phyloP scores from a whole-genome alignment of 768 basidiomycete genomes.

The Boletus barrowsii region DNA sequence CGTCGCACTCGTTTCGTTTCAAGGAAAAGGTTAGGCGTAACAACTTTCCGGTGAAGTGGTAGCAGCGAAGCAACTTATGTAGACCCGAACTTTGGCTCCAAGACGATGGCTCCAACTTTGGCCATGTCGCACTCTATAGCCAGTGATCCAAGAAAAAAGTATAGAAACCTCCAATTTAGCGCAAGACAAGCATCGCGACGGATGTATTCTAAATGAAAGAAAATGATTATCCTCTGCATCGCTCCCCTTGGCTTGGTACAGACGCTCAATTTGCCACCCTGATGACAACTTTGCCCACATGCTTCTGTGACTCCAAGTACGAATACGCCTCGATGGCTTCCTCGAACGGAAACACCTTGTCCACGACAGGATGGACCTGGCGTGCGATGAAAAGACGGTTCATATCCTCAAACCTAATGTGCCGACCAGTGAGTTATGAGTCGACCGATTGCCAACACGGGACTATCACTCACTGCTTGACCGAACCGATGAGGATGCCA shows the following conservation, averaged over 20 bases:
- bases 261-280: slow-evolving; percentile 32
- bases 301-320: slow-evolving; percentile 51
- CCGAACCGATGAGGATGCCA: slow-evolving; percentile 55
- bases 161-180: no score
- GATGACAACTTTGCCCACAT: slow-evolving; percentile 60
- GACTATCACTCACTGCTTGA: slow-evolving; percentile 47
- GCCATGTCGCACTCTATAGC: no score
- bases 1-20: no score
- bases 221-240: background rate
- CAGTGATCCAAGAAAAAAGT: no score
- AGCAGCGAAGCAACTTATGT: background rate
- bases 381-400: slow-evolving; percentile 45
- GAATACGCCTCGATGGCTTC: slow-evolving; percentile 50
- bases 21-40: no score
- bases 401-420: slow-evolving; percentile 50
- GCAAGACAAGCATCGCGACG: background rate
- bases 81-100: background rate
- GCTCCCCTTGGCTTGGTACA: background rate
- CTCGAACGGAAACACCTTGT: slow-evolving; percentile 58
- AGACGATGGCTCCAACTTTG: no score
- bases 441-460: background rate
- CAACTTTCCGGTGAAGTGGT: background rate
- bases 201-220: background rate
- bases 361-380: slow-evolving; percentile 48
- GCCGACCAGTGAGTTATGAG: background rate